phyloP scores from a whole-genome alignment of 2,329 filamentous ascomycete genomes.

The Monosporascus sp. region DNA sequence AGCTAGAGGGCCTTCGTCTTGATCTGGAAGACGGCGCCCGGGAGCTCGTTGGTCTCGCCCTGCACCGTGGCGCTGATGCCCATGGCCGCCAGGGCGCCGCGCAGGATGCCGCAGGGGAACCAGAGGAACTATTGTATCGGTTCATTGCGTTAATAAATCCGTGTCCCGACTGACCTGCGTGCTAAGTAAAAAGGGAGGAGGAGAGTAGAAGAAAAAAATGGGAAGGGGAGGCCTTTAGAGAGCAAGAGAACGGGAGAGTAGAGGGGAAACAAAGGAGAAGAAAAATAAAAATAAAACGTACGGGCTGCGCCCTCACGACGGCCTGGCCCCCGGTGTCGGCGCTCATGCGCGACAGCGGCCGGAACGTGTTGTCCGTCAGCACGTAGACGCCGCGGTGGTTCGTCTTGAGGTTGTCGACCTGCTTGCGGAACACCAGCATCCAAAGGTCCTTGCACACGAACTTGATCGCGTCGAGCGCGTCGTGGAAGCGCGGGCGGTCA shows the following conservation, averaged over 20 bases:
- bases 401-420: conserved; percentile 97
- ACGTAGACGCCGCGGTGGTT: conserved; percentile 97
- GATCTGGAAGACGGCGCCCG: conserved; percentile 90
- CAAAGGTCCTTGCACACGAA: conserved; percentile 98
- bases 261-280: conserved; percentile 2
- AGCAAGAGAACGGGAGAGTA: not conserved
- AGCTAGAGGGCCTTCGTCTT: conserved; percentile 68
- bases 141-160: not conserved
- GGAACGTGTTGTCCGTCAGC: conserved; percentile 86
- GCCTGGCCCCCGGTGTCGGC: conserved; percentile 71
- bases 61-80: conserved; percentile 89
- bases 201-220: conserved; percentile 5
- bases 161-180: too few relatives aligned
- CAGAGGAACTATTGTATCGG: conserved; percentile 66
- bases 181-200: not conserved
- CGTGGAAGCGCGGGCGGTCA: conserved; percentile 81
- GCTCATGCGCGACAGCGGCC: conserved; percentile 84
- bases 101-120: conserved; percentile 90
- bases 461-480: conserved; percentile 94
- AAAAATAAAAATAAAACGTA: conserved; percentile 39
- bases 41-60: conserved; percentile 82
- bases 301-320: conserved; percentile 70
- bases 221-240: not conserved
- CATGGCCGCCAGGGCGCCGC: conserved; percentile 86
- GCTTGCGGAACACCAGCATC: conserved; percentile 90